phyloP scores from a whole-genome alignment of 192 early-diverging fungal species.

The Coemansia sp. region DNA sequence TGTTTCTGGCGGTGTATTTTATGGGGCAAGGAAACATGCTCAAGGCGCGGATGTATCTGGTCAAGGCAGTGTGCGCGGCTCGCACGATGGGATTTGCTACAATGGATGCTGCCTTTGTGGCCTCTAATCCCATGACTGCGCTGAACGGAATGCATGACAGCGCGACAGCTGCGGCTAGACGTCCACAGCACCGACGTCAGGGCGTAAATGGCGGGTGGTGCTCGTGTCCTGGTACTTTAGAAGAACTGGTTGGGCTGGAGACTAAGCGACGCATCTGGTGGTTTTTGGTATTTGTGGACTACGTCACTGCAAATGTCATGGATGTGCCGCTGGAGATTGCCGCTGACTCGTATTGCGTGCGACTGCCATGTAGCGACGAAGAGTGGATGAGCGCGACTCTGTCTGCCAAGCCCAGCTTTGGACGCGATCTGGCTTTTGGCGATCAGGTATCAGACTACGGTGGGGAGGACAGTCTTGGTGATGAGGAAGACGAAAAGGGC shows the following conservation, averaged over 20 bases:
- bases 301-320: constrained; percentile 55
- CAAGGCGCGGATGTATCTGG: constrained; percentile 53
- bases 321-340: constrained; percentile 52
- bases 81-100: constrained; percentile 50
- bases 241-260: constrained; percentile 36
- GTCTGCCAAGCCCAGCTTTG: background rate
- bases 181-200: constrained; percentile 5
- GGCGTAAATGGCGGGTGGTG: constrained; percentile 10
- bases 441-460: constrained; percentile 10
- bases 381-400: constrained; percentile 45
- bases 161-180: background rate
- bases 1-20: constrained; percentile 54
- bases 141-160: constrained; percentile 44
- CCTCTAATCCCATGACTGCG: constrained; percentile 41
- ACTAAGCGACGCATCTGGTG: constrained; percentile 52
- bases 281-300: constrained; percentile 55
- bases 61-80: constrained; percentile 53
- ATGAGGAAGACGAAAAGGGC: background rate
- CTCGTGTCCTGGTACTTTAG: constrained; percentile 28
- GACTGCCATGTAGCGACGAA: constrained; percentile 52
- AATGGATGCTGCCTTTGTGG: constrained; percentile 45
- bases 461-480: background rate
- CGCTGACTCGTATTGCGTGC: constrained; percentile 53
- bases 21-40: constrained; percentile 57
- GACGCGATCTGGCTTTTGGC: constrained; percentile 47